These are phyloP conservation scores for Neurospora sp. DNA, from an alignment of 495 filamentous ascomycete genomes.

Conservation along the genomic window DNA sequence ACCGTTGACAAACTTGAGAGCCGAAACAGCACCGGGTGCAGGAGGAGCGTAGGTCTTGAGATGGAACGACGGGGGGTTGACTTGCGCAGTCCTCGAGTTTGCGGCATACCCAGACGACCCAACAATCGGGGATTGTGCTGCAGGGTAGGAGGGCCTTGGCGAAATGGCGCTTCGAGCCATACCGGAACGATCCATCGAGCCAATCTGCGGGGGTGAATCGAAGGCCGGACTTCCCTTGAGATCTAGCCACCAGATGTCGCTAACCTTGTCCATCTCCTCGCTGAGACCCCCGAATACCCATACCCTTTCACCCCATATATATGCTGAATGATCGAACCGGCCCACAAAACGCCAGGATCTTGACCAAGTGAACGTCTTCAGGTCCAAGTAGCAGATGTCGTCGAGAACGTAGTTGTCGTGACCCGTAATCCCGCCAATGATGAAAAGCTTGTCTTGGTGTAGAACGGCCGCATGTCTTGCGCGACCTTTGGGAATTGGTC, in stretches of 20 bases:
- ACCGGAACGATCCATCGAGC: constrained; percentile 43
- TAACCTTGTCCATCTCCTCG: constrained; percentile 90
- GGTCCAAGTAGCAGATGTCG: constrained; percentile 89
- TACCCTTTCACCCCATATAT: constrained; percentile 76
- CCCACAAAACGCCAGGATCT: constrained; percentile 89
- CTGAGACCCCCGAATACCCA: constrained; percentile 97
- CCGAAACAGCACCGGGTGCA: constrained; percentile 75
- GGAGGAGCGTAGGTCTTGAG: constrained; percentile 60
- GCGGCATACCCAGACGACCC: constrained; percentile 72
- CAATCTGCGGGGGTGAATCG: constrained; percentile 60
- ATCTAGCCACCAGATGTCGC: constrained; percentile 94
- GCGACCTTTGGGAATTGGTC: constrained; percentile 74
- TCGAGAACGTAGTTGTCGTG: constrained; percentile 83
- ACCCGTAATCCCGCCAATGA: constrained; percentile 81
- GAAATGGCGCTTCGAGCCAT: constrained; percentile 27
- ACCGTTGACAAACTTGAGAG: constrained; percentile 79
- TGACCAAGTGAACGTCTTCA: constrained; percentile 98
- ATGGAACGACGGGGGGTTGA: constrained; percentile 58
- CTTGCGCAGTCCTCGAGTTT: constrained; percentile 80
- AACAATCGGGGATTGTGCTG: constrained; percentile 29
- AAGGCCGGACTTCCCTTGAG: constrained; percentile 81
- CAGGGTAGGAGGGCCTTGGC: constrained; percentile 32
- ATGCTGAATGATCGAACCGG: constrained; percentile 87
- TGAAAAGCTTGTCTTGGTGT: constrained; percentile 92
- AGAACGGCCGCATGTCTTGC: constrained; percentile 89